Conservation (phyloP, 208 protist species). For the Crithidia sp. region DNA sequence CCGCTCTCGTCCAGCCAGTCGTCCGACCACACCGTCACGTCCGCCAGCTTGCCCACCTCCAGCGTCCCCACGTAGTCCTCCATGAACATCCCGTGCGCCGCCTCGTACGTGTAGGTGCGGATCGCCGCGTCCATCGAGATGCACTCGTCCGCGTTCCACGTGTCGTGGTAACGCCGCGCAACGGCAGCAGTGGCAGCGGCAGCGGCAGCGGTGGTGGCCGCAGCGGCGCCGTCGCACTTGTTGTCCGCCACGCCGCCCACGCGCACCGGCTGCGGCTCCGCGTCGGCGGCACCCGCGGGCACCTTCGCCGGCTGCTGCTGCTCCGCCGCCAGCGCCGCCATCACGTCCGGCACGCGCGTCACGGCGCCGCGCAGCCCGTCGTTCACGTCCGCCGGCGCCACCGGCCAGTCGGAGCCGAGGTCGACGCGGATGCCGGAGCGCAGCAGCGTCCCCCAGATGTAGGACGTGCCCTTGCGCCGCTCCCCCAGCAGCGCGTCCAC, state of each 20-base stretch:
- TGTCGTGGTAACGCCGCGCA: slow-evolving; percentile 43
- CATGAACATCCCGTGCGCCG: slow-evolving; percentile 61
- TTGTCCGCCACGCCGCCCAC: not conserved
- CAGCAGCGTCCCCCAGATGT: slow-evolving; percentile 59
- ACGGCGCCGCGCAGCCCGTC: slow-evolving; percentile 63
- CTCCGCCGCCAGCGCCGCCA: slow-evolving; percentile 49
- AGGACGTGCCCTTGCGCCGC: slow-evolving; percentile 46
- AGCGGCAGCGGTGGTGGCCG: not conserved
- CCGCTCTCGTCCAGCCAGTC: slow-evolving; percentile 43
- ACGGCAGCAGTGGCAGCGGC: slow-evolving; percentile 4
- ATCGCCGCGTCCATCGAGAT: slow-evolving; percentile 64
- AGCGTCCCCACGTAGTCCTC: slow-evolving; percentile 60
- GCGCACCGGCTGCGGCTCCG: not conserved
- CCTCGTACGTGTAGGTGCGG: slow-evolving; percentile 60
- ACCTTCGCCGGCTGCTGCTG: slow-evolving; percentile 14
- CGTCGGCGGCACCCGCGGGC: not conserved
- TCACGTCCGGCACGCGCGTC: slow-evolving; percentile 61
- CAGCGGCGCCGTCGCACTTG: not conserved
- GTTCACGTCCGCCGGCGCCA: slow-evolving; percentile 55
- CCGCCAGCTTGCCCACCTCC: slow-evolving; percentile 65
- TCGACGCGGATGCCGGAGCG: slow-evolving; percentile 37
- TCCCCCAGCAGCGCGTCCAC: slow-evolving; percentile 48
- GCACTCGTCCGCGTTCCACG: slow-evolving; percentile 53
- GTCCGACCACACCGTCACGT: slow-evolving; percentile 63
- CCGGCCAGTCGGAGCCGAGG: slow-evolving; percentile 70